Evolutionary conservation across 1,284 basidiomycete genomes (phyloP).

Genomic region (Naganishia liquefaciens): DNA sequence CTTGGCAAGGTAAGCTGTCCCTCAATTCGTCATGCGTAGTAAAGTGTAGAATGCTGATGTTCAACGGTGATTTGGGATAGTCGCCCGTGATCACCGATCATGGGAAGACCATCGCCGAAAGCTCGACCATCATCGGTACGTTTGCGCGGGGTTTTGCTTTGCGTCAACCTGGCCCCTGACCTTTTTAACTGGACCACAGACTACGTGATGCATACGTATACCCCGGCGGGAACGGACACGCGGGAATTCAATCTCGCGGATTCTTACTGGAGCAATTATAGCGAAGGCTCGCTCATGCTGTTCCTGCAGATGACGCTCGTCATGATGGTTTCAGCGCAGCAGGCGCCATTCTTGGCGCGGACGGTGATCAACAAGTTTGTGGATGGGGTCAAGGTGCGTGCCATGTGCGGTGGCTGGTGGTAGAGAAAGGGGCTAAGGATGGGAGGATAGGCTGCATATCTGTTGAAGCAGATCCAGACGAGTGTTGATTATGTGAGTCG

Average conservation of each 20-base stretch:
- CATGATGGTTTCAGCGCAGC: conserved; percentile 11
- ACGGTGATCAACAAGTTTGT: conserved; percentile 31
- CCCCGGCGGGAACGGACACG: not conserved
- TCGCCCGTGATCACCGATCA: conserved; percentile 32
- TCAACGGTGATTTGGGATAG: conserved; percentile 5
- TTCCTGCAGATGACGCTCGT: conserved; percentile 32
- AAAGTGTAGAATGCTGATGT: not conserved
- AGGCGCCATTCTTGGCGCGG: conserved; percentile 32
- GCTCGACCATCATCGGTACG: conserved; percentile 29
- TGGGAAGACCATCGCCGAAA: conserved; percentile 32
- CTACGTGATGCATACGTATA: conserved; percentile 32
- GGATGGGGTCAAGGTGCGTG: conserved; percentile 31
- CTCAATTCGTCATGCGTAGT: not conserved
- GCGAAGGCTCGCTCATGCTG: conserved; percentile 33
- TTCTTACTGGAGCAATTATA: conserved; percentile 31
- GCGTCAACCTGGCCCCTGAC: not conserved
- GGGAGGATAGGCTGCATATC: conserved; percentile 13
- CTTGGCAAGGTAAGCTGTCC: conserved; percentile 31
- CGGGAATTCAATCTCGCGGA: conserved; percentile 23
- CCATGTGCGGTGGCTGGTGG: not conserved
- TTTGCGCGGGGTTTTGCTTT: too few species aligned
- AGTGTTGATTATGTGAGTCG: conserved; percentile 31
- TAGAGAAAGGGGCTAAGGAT: not conserved
- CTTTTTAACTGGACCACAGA: conserved; percentile 4
- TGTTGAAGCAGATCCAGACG: conserved; percentile 27